Evolutionary conservation across 1,284 basidiomycete species (phyloP).

Genomic region (Malassezia obtusa): DNA sequence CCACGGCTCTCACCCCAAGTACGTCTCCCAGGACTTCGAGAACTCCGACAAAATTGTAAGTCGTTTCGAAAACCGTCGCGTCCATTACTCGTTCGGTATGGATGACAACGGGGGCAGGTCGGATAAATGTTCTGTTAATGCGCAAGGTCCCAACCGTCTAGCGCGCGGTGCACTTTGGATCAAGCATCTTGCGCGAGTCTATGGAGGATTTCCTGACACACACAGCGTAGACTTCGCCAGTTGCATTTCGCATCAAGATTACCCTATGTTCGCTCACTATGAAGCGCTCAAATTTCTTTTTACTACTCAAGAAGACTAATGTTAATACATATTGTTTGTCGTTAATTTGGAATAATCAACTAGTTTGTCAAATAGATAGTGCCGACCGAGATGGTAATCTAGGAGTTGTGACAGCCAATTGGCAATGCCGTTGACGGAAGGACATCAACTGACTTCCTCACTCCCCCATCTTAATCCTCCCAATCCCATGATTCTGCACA

Average conservation of each 20-base stretch:
- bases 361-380: background rate
- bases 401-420: no score
- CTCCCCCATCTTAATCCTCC: no score
- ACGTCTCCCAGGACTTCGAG: background rate
- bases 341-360: background rate
- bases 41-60: slow-evolving; percentile 19
- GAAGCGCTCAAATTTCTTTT: slow-evolving; percentile 5
- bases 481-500: no score
- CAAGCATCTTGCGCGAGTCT: slow-evolving; percentile 14
- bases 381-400: no score
- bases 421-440: no score
- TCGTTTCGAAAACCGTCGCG: slow-evolving; percentile 24
- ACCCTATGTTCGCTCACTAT: slow-evolving; percentile 13
- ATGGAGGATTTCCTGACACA: slow-evolving; percentile 20
- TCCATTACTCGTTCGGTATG: slow-evolving; percentile 31
- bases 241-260: slow-evolving; percentile 39
- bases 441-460: no score
- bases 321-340: background rate
- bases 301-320: background rate
- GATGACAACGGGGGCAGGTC: slow-evolving; percentile 33
- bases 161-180: slow-evolving; percentile 35
- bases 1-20: background rate
- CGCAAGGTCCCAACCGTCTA: slow-evolving; percentile 38
- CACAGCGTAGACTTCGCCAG: slow-evolving; percentile 35
- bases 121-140: slow-evolving; percentile 25